Base-by-base conservation (phyloP, 345 rosid genomes). In the Isatis tinctoria region DNA sequence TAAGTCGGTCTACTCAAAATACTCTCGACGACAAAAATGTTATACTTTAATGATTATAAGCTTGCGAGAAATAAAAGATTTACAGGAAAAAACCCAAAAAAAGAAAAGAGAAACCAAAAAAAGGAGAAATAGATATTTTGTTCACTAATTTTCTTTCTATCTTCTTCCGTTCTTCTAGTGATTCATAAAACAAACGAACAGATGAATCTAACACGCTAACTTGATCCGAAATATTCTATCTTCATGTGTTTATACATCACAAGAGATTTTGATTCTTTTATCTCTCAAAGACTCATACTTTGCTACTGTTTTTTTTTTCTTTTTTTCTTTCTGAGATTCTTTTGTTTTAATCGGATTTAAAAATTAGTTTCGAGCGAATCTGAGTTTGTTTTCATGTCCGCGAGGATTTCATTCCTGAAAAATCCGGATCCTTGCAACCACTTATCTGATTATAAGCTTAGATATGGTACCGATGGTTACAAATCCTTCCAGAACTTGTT, bases 401-500 rank as follows among this genome's bases (percentile, higher is more conserved):
- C 82, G 65, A 77, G 86, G 65, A 83, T 78, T 74, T 62, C 80
- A 73, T 74, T 66, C 54, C 70, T 60, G 76, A 56, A 84, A 64
- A 78, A 74, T 41, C 89, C 96, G 52, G 85, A 85, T 60, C 85
- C 84, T 49, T 93, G 97, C 86, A 75, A 74, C 56, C 98, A 93
- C 80, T 83, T 90, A 16, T 87, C 92, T 26, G 85, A 87, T 78
- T 90, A 86, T 85, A 90, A 89, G 89, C 87, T 83, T 41, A 88
- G 74, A 49, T 73, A 84, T 77, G 90, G 92, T 45, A 74, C 76
- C 60, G 69, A 62, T 81, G 90, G 86, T 60, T 90, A 80, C 82
- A 79, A 72, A 44, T 81, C 85, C 35, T 80, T 93, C 43, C 82
- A 83, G 51, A 81, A 69, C 32, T 79, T 60, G 77, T 75, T 90